Evolutionary conservation across 139 green algal genomes (phyloP).

Genomic region (Chlamydomonas applanata): DNA sequence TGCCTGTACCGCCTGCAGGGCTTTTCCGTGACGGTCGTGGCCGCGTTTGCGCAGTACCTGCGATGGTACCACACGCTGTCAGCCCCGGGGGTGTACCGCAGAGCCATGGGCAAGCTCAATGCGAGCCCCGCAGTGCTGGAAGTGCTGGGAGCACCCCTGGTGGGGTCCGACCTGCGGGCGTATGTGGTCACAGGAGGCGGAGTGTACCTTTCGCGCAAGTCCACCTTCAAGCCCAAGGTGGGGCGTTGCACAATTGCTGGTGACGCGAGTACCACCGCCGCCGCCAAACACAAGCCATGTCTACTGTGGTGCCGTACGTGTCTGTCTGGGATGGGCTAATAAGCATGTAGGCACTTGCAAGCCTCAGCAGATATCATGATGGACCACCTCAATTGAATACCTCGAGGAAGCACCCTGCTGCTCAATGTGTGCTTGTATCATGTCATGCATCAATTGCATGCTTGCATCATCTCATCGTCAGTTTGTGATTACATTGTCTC

Average conservation of each 20-base stretch:
- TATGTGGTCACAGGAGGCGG: constrained; percentile 66
- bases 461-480: no score
- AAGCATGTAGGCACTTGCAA: no score
- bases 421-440: no score
- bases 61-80: constrained; percentile 18
- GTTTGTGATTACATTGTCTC: no score
- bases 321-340: no score
- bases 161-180: constrained; percentile 55
- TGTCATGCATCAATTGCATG: no score
- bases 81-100: constrained; percentile 54
- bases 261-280: no score
- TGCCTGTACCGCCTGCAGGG: constrained; percentile 36
- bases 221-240: constrained; percentile 35
- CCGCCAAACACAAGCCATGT: no score
- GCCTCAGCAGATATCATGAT: no score
- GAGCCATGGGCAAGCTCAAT: constrained; percentile 67
- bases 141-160: constrained; percentile 74
- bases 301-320: no score
- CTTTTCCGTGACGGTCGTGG: constrained; percentile 42
- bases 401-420: no score
- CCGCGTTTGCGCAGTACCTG: constrained; percentile 34
- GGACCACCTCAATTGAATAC: no score
- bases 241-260: neutral
- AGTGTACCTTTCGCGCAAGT: constrained; percentile 32
- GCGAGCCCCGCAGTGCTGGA: constrained; percentile 64